Evolutionary conservation across 2,329 filamentous ascomycete species (phyloP).

Genomic region (Talaromyces sp.): DNA sequence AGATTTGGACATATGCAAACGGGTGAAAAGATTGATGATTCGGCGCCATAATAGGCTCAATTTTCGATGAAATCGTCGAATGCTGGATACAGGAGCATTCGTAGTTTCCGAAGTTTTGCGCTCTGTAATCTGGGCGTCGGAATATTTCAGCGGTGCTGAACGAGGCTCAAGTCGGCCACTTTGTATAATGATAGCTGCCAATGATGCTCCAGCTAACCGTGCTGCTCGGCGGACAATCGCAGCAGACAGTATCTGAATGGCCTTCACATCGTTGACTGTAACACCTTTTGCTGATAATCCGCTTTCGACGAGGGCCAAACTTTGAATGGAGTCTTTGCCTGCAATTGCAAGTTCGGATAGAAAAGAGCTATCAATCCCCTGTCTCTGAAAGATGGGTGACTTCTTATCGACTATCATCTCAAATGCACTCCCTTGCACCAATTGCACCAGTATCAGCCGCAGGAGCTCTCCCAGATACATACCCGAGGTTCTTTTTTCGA

Average conservation of each 20-base stretch:
- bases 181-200: slow-evolving; percentile 23
- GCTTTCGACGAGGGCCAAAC: slow-evolving; percentile 3
- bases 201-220: slow-evolving; percentile 23
- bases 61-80: slow-evolving; percentile 10
- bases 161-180: slow-evolving; percentile 16
- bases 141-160: background rate
- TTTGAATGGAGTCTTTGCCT: background rate
- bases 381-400: slow-evolving; percentile 19
- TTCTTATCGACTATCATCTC: slow-evolving; percentile 12
- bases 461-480: slow-evolving; percentile 27
- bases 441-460: slow-evolving; percentile 19
- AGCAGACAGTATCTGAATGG: slow-evolving; percentile 19
- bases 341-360: slow-evolving; percentile 20
- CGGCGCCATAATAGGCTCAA: slow-evolving; percentile 20
- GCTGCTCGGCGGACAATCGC: slow-evolving; percentile 24
- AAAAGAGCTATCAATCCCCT: slow-evolving; percentile 22
- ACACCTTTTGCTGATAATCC: slow-evolving; percentile 16
- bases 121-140: slow-evolving; percentile 8
- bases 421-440: slow-evolving; percentile 14
- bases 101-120: background rate
- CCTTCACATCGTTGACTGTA: slow-evolving; percentile 16
- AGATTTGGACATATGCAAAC: background rate
- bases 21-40: slow-evolving; percentile 13
- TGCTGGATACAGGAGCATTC: background rate
- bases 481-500: slow-evolving; percentile 27